phyloP scores from a whole-genome alignment of 768 basidiomycete genomes.

The Calvatia gigantea region DNA sequence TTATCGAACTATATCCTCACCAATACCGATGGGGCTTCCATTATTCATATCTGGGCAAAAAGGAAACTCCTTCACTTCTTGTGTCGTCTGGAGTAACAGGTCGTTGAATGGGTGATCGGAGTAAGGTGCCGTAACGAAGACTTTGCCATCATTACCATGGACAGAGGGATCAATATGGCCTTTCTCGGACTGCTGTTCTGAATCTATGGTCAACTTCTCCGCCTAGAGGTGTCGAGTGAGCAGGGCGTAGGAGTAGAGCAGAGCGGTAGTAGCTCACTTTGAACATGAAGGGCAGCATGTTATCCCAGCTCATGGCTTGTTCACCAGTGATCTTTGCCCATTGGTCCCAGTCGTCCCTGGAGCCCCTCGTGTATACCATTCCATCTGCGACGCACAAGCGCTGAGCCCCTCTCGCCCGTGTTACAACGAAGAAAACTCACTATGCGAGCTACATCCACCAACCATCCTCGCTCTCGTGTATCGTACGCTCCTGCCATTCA shows the following conservation, averaged over 20 bases:
- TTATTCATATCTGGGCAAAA: conserved; percentile 11
- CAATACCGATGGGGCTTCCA: conserved; percentile 12
- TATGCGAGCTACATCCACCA: conserved; percentile 26
- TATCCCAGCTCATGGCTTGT: conserved; percentile 11
- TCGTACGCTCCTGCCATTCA: conserved; percentile 19
- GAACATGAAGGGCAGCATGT: conserved; percentile 7
- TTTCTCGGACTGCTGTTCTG: background rate
- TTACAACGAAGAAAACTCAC: conserved; percentile 10
- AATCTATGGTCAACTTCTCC: conserved; percentile 12
- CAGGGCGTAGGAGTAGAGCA: background rate
- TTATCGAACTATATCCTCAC: background rate
- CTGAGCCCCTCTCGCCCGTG: background rate
- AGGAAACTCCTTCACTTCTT: conserved; percentile 16
- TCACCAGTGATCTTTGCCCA: conserved; percentile 8
- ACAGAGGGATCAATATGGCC: conserved; percentile 28
- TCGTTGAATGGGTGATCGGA: conserved; percentile 13
- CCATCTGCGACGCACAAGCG: background rate
- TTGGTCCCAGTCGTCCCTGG: conserved; percentile 9
- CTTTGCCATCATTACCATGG: conserved; percentile 23
- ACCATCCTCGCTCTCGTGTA: conserved; percentile 24
- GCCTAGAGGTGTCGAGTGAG: background rate
- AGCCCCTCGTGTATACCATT: conserved; percentile 10
- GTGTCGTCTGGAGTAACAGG: conserved; percentile 22
- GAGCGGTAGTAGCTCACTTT: background rate
- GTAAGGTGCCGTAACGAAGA: conserved; percentile 22